Evolutionary conservation across 257 asterid genomes (phyloP).

Genomic region (Solanum etuberosum): DNA sequence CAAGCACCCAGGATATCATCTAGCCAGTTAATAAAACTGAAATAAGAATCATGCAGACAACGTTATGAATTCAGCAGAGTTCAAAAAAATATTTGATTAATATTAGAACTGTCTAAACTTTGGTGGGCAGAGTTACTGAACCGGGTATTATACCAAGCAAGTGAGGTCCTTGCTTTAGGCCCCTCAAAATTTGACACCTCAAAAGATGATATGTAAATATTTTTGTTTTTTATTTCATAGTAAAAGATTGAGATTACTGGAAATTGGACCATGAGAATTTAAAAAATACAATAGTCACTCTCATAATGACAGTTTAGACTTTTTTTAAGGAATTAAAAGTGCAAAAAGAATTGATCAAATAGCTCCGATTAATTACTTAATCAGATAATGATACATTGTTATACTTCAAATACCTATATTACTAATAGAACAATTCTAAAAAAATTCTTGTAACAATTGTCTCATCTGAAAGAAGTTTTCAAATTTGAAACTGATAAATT

Average conservation of each 20-base stretch:
- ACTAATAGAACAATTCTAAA: neutral
- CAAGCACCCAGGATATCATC: neutral
- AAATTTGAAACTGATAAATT: neutral
- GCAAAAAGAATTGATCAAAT: neutral
- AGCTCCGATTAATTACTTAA: neutral
- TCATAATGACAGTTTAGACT: neutral
- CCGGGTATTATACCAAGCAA: neutral
- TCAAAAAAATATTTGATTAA: neutral
- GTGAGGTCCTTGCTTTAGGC: neutral
- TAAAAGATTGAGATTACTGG: neutral
- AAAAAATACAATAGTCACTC: neutral
- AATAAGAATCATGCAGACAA: neutral
- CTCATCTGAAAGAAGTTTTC: neutral
- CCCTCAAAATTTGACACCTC: neutral
- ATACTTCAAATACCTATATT: neutral
- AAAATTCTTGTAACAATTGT: neutral
- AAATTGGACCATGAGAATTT: neutral
- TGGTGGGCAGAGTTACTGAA: neutral
- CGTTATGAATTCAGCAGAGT: neutral
- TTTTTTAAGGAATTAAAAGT: neutral
- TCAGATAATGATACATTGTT: neutral
- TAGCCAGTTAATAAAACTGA: neutral
- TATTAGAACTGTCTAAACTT: neutral
- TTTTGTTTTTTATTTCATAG: neutral
- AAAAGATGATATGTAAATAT: neutral